Evolutionary conservation across 2,329 filamentous ascomycete species (phyloP).

Genomic region (Colletotrichum musae): DNA sequence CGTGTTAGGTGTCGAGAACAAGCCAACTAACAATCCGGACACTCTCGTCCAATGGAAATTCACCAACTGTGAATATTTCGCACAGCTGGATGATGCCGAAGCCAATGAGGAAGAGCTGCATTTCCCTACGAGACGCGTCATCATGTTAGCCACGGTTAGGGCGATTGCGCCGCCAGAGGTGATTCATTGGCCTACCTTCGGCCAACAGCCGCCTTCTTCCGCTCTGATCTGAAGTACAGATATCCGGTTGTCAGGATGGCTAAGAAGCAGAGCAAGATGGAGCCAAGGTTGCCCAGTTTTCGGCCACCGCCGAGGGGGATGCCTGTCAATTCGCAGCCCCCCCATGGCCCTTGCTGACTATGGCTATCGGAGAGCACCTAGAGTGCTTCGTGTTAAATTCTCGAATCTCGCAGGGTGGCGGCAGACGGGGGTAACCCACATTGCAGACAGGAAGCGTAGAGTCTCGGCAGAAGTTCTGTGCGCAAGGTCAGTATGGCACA

Average conservation of each 20-base stretch:
- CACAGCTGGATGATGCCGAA: conserved; percentile 93
- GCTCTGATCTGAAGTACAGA: conserved; percentile 85
- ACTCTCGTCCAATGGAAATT: conserved; percentile 80
- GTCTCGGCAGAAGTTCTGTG: conserved; percentile 85
- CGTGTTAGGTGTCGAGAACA: background rate
- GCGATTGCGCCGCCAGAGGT: background rate
- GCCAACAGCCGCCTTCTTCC: conserved; percentile 93
- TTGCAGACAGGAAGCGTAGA: conserved; percentile 89
- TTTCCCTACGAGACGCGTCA: conserved; percentile 75
- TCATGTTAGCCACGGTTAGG: conserved; percentile 44
- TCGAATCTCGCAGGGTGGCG: conserved; percentile 30
- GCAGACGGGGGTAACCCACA: conserved; percentile 66
- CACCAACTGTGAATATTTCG: conserved; percentile 96
- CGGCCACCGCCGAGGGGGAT: conserved; percentile 77
- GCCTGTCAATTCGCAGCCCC: conserved; percentile 81
- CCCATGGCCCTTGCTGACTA: conserved; percentile 72
- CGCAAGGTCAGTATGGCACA: conserved; percentile 13
- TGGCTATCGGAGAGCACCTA: conserved; percentile 76
- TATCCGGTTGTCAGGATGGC: conserved; percentile 79
- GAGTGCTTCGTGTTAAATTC: conserved; percentile 52
- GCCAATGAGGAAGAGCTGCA: conserved; percentile 91
- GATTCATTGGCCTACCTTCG: conserved; percentile 74
- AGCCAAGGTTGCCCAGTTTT: conserved; percentile 89
- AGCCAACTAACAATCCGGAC: conserved; percentile 78
- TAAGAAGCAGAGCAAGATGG: conserved; percentile 84